Base-by-base conservation (phyloP, 202 grass and related monocot genomes). In the Setaria italica region DNA sequence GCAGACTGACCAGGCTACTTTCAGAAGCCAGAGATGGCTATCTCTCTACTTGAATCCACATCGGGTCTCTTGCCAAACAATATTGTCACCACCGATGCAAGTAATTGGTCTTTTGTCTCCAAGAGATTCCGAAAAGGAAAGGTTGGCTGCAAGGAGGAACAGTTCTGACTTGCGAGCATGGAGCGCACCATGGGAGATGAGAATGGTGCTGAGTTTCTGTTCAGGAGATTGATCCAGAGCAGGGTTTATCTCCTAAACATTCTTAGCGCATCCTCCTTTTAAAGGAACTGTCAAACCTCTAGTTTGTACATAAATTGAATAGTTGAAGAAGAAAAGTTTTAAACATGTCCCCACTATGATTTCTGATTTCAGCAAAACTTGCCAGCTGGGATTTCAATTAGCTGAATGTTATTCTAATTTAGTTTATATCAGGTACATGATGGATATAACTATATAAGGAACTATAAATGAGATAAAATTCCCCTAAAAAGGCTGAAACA, bases 241-340 rank as follows among this genome's bases (percentile, higher is more conserved):
- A 88, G 88, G 78, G 87, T 17, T 88, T 91, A 80, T 63, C 76
- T 97, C 53, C 85, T 97, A 45, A 97, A 95, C 74, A 60, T 87
- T 67, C 85, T 90, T 85, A 93, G 78, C 34, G 34, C 43, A 42
- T 46, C 65, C 34, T 4, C 46, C 32, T 60, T 71, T 82, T 60
- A 72, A 70, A 82, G 67, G 13, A 71, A 30, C 67, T 16, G 3
- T 75, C n/a, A 35, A 84, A 50, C 12, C 34, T 45, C 16, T 70
- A 11, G 39, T 21, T 45, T 70, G 39, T 42, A 67, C 39, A 45
- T 7, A 45, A 45, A 70, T 29, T 4, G 9, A 29, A 11, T 30
- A 62, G 58, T 62, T 62, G 39, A 41, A 41, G 39, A 41, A 41
- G 58, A 25, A 62, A 62, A 29, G 0, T 25, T 58, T 41, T 41